phyloP scores from a whole-genome alignment of 2,329 filamentous ascomycete species.

The Botrytis hyacinthi region DNA sequence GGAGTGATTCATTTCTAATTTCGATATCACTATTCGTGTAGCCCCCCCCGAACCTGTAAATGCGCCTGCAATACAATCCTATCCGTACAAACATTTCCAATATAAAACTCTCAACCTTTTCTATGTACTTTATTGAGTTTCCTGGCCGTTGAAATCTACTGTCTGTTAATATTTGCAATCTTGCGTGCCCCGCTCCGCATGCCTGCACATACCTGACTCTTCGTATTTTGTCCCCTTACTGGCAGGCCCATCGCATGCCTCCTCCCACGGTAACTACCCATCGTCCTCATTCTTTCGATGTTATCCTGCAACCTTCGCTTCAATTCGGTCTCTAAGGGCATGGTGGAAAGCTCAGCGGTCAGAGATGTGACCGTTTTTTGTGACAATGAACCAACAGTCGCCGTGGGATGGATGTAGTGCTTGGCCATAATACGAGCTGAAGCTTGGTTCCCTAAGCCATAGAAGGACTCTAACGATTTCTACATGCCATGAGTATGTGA shows the following conservation, averaged over 20 bases:
- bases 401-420: constrained; percentile 80
- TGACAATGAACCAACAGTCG: constrained; percentile 71
- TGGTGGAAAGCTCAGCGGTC: constrained; percentile 79
- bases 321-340: constrained; percentile 93
- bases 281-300: constrained; percentile 82
- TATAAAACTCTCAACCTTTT: constrained; percentile 38
- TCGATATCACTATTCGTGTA: background rate
- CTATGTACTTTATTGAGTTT: constrained; percentile 61
- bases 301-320: constrained; percentile 76
- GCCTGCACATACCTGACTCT: constrained; percentile 59
- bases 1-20: background rate
- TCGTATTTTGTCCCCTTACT: constrained; percentile 85
- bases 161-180: constrained; percentile 15
- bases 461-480: constrained; percentile 81
- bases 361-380: constrained; percentile 77
- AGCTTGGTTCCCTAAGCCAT: constrained; percentile 71
- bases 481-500: constrained; percentile 32
- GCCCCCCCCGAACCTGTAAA: constrained; percentile 3
- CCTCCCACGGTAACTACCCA: constrained; percentile 84
- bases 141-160: constrained; percentile 55
- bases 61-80: constrained; percentile 13
- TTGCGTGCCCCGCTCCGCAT: background rate
- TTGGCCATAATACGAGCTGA: constrained; percentile 80
- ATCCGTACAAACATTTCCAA: constrained; percentile 12
- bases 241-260: constrained; percentile 91